These are phyloP conservation scores for Eruca vesicaria DNA, from an alignment of 441 rosid species.

Conservation along the genomic window DNA sequence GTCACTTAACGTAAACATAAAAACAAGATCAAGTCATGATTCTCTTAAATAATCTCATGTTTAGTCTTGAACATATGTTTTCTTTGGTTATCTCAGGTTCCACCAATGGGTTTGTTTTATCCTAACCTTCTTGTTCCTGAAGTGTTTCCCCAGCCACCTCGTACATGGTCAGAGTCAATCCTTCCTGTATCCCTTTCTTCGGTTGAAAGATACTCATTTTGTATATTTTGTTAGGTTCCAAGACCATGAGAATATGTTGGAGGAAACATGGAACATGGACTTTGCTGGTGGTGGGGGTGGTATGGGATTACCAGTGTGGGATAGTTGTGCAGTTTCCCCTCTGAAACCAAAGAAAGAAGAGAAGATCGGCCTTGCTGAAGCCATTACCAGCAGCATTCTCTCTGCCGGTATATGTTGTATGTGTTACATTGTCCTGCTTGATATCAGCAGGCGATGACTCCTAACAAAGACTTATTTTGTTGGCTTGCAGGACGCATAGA, in stretches of 20 bases:
- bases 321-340: slow-evolving; percentile 59
- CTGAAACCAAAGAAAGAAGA: slow-evolving; percentile 88
- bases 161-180: slow-evolving; percentile 75
- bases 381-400: slow-evolving; percentile 85
- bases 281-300: slow-evolving; percentile 83
- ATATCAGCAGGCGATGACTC: not conserved
- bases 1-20: slow-evolving; percentile 68
- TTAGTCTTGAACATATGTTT: not conserved
- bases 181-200: not conserved
- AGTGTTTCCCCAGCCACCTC: slow-evolving; percentile 86
- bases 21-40: not conserved
- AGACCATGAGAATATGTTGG: slow-evolving; percentile 92
- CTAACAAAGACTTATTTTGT: slow-evolving; percentile 14
- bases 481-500: slow-evolving; percentile 75
- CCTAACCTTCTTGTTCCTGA: slow-evolving; percentile 92
- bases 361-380: slow-evolving; percentile 97
- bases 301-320: slow-evolving; percentile 85
- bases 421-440: slow-evolving; percentile 9
- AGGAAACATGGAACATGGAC: slow-evolving; percentile 88
- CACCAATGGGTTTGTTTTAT: slow-evolving; percentile 95
- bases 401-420: slow-evolving; percentile 60
- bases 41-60: not conserved
- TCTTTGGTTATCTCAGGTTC: slow-evolving; percentile 53
- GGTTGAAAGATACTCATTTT: not conserved
- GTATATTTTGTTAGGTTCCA: slow-evolving; percentile 54